These are phyloP conservation scores for Trichophyton rubrum DNA, from an alignment of 2,329 filamentous ascomycete genomes.

Conservation along the genomic window DNA sequence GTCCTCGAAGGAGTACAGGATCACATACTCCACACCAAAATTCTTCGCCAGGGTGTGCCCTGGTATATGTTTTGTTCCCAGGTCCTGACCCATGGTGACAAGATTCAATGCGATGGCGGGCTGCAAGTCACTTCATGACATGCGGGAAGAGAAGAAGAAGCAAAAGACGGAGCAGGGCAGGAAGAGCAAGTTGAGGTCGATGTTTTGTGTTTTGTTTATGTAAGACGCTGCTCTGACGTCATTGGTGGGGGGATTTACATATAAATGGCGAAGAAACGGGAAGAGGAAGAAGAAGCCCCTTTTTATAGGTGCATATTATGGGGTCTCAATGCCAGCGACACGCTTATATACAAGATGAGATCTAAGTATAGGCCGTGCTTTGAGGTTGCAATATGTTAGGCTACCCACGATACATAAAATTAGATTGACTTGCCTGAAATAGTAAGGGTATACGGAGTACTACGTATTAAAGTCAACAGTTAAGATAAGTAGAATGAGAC, in stretches of 20 bases:
- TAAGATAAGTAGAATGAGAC: not conserved
- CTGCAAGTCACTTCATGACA: not conserved
- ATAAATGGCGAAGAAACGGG: not conserved
- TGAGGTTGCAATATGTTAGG: too few species aligned
- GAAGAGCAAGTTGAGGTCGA: not conserved
- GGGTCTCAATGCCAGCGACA: too few species aligned
- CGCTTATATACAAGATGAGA: too few species aligned
- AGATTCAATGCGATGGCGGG: not conserved
- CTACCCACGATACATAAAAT: too few species aligned
- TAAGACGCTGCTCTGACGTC: not conserved
- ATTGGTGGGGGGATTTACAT: not conserved
- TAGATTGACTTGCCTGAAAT: too few species aligned
- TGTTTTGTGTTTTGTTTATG: not conserved
- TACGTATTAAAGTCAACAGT: not conserved
- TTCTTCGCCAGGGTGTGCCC: constrained; percentile 34
- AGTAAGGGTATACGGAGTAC: too few species aligned
- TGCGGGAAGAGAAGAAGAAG: not conserved
- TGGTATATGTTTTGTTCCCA: not conserved
- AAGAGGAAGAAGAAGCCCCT: too few species aligned
- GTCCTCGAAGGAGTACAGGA: constrained; percentile 61
- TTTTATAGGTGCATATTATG: too few species aligned
- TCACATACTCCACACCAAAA: constrained; percentile 74
- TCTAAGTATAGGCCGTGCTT: too few species aligned
- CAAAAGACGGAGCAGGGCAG: not conserved
- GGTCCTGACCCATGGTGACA: not conserved